phyloP scores from a whole-genome alignment of 2,329 filamentous ascomycete species.

The Talaromyces verruculosus region DNA sequence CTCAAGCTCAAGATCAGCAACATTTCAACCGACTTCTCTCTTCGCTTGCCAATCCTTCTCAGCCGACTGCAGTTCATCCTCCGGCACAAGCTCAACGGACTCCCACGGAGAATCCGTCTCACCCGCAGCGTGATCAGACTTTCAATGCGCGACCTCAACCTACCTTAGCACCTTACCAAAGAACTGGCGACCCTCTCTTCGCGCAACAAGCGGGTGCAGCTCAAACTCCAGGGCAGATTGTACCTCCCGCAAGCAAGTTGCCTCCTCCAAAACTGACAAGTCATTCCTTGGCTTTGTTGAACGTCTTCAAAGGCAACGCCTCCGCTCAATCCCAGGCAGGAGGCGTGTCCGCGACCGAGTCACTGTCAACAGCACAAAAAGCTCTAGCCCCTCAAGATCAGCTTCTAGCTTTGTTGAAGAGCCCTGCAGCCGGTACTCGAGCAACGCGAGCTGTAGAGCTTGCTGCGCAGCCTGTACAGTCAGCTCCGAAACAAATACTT shows the following conservation, averaged over 20 bases:
- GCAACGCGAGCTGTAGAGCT: slow-evolving; percentile 45
- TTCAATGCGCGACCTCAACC: slow-evolving; percentile 25
- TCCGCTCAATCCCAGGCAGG: slow-evolving; percentile 30
- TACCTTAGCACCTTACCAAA: slow-evolving; percentile 47
- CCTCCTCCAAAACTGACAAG: slow-evolving; percentile 59
- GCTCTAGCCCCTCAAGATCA: slow-evolving; percentile 41
- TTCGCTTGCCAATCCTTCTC: slow-evolving; percentile 4
- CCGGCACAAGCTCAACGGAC: not conserved
- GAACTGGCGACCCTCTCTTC: slow-evolving; percentile 49
- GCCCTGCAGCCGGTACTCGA: slow-evolving; percentile 21
- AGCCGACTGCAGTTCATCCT: not conserved
- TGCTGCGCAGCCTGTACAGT: slow-evolving; percentile 45
- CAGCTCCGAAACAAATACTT: slow-evolving; percentile 35
- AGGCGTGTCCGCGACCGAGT: slow-evolving; percentile 24
- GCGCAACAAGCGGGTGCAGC: slow-evolving; percentile 36
- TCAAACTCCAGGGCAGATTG: slow-evolving; percentile 44
- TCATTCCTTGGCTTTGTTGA: slow-evolving; percentile 59
- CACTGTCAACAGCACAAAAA: slow-evolving; percentile 25
- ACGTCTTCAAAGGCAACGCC: slow-evolving; percentile 53
- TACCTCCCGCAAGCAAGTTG: slow-evolving; percentile 58
- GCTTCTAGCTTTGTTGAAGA: slow-evolving; percentile 38
- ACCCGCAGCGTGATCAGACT: slow-evolving; percentile 8
- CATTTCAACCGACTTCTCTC: slow-evolving; percentile 14
- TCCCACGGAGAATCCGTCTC: not conserved
- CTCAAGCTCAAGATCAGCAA: not conserved